Percentiles rank a stretch among this genome's conserved stretches.
Evolutionary conservation across 2,329 filamentous ascomycete species (phyloP).

Genomic region (Talaromyces sp.): DNA sequence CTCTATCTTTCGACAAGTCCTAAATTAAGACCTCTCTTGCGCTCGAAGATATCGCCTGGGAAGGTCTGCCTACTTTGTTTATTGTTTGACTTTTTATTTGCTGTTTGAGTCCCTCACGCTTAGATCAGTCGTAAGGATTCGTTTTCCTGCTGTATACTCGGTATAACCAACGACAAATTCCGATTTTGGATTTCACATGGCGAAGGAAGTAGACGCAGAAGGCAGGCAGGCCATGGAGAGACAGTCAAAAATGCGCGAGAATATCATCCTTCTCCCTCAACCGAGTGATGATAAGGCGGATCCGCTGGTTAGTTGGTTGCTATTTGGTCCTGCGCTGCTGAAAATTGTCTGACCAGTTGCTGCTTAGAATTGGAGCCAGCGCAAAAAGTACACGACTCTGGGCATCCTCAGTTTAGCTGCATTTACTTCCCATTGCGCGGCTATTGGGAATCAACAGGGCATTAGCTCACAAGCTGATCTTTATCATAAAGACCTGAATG

Average conservation of each 20-base stretch:
- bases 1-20: not conserved
- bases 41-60: not conserved
- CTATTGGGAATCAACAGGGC: conserved; percentile 17
- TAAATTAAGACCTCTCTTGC: not conserved
- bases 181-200: not conserved
- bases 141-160: not conserved
- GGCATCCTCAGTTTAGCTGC: conserved; percentile 12
- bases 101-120: not conserved
- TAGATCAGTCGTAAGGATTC: not conserved
- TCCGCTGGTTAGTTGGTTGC: conserved; percentile 13
- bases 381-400: conserved; percentile 14
- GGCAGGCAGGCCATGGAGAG: not conserved
- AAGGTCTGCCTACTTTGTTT: not conserved
- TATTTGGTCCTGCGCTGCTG: not conserved
- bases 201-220: not conserved
- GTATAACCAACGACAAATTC: not conserved
- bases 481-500: conserved; percentile 21
- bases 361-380: conserved; percentile 17
- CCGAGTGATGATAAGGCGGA: conserved; percentile 11
- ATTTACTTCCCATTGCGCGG: conserved; percentile 11
- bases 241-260: conserved; percentile 12
- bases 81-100: not conserved
- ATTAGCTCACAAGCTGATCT: conserved; percentile 19
- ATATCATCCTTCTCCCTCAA: conserved; percentile 15
- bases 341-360: not conserved